Evolutionary conservation across 2,329 filamentous ascomycete species (phyloP).

Genomic region (Clarireedia homoeocarpa): DNA sequence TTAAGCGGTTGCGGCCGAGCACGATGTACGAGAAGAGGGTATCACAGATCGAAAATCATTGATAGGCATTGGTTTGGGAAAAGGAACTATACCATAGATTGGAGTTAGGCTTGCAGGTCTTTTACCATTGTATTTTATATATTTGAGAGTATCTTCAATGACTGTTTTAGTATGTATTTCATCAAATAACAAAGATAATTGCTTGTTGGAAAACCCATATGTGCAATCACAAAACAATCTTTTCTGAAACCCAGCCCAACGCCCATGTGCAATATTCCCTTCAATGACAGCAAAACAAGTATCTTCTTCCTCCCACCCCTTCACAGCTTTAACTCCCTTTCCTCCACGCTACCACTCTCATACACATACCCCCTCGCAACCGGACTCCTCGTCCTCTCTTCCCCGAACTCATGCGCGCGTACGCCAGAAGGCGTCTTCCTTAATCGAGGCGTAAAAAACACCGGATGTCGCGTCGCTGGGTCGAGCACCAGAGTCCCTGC

Average conservation of each 20-base stretch:
- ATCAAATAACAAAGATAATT: no score
- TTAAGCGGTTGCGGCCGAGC: background rate
- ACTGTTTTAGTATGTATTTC: no score
- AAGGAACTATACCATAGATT: conserved; percentile 13
- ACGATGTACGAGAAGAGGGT: background rate
- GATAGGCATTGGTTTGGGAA: background rate
- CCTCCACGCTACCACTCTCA: conserved; percentile 33
- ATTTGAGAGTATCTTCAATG: background rate
- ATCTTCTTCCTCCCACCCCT: background rate
- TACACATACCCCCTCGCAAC: conserved; percentile 56
- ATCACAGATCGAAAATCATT: background rate
- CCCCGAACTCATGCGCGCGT: conserved; percentile 8
- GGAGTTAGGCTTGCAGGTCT: background rate
- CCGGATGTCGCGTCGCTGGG: conserved; percentile 58
- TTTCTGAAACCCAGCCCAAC: background rate
- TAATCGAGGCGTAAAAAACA: conserved; percentile 61
- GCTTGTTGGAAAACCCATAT: no score
- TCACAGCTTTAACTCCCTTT: conserved; percentile 27
- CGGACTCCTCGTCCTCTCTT: conserved; percentile 34
- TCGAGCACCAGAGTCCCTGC: conserved; percentile 28
- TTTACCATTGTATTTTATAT: background rate
- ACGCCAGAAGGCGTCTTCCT: background rate
- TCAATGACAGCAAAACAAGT: background rate
- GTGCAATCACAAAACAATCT: background rate
- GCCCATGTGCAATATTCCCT: background rate